Percentiles rank a stretch among this genome's conserved stretches.
Evolutionary conservation across 768 basidiomycete genomes (phyloP).

Genomic region (Xerocomus brunneocitrinus): DNA sequence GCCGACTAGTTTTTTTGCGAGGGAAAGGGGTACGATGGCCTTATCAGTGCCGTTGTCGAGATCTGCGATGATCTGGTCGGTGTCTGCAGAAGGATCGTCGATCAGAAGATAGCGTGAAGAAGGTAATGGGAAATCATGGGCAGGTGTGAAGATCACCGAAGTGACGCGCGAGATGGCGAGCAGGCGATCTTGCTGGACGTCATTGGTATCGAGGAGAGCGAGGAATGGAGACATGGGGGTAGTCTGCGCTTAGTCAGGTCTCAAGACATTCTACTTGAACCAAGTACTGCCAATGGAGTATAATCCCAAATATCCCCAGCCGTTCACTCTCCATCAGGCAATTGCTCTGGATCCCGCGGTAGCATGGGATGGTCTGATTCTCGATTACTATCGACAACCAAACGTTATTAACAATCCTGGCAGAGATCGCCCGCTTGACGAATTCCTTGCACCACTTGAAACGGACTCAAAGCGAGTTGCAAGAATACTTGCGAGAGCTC

Average conservation of each 20-base stretch:
- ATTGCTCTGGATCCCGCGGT: slow-evolving; percentile 57
- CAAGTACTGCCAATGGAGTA: slow-evolving; percentile 54
- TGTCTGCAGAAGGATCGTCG: slow-evolving; percentile 42
- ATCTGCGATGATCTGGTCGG: slow-evolving; percentile 56
- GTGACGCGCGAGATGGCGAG: slow-evolving; percentile 66
- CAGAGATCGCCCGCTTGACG: slow-evolving; percentile 73
- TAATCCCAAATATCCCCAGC: slow-evolving; percentile 62
- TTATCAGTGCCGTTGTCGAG: slow-evolving; percentile 81
- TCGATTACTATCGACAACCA: background rate
- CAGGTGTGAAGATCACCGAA: slow-evolving; percentile 58
- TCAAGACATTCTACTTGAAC: background rate
- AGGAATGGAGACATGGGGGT: slow-evolving; percentile 41
- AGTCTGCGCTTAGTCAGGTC: slow-evolving; percentile 20
- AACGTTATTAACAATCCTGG: background rate
- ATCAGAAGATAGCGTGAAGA: slow-evolving; percentile 50
- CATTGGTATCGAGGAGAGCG: slow-evolving; percentile 50
- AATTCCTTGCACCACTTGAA: slow-evolving; percentile 63
- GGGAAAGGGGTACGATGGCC: slow-evolving; percentile 67
- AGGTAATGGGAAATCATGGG: slow-evolving; percentile 27
- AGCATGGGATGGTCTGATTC: slow-evolving; percentile 61
- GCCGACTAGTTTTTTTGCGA: slow-evolving; percentile 64
- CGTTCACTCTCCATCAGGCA: slow-evolving; percentile 68
- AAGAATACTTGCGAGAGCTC: slow-evolving; percentile 40
- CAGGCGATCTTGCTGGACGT: slow-evolving; percentile 45
- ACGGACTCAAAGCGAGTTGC: slow-evolving; percentile 56